Conservation (phyloP, 345 rosid species). For the Bretschneidera sinensis region DNA sequence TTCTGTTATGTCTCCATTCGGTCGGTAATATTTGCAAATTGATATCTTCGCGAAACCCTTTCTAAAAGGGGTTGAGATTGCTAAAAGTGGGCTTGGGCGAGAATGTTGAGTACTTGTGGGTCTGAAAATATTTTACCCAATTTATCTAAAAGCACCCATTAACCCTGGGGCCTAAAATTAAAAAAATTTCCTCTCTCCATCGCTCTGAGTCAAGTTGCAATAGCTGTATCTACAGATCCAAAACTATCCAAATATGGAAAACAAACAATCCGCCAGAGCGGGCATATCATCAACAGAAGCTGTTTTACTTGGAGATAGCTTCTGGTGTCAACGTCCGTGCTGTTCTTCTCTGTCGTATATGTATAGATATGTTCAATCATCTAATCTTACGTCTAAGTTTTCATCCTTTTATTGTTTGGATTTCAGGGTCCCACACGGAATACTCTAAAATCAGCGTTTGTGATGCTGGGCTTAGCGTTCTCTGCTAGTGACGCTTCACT, state of each 20-base stretch:
- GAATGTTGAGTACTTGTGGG: too few relatives aligned
- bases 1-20: too few relatives aligned
- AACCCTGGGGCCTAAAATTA: too few relatives aligned
- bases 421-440: slow-evolving; percentile 85
- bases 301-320: slow-evolving; percentile 78
- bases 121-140: too few relatives aligned
- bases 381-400: slow-evolving; percentile 14
- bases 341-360: background rate
- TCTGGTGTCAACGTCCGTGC: slow-evolving; percentile 79
- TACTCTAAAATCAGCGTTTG: slow-evolving; percentile 64
- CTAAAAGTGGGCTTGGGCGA: too few relatives aligned
- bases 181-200: background rate
- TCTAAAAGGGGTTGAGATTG: too few relatives aligned
- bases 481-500: slow-evolving; percentile 63
- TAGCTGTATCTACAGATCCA: background rate
- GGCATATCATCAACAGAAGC: slow-evolving; percentile 21
- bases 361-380: background rate
- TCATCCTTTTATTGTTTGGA: slow-evolving; percentile 11
- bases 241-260: slow-evolving; percentile 20
- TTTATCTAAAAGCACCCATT: too few relatives aligned
- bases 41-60: too few relatives aligned
- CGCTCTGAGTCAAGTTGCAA: background rate
- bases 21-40: too few relatives aligned
- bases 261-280: slow-evolving; percentile 1
- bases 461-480: slow-evolving; percentile 73